Evolutionary conservation across 257 asterid genomes (phyloP).

Genomic region (Schizonepeta tenuifolia): DNA sequence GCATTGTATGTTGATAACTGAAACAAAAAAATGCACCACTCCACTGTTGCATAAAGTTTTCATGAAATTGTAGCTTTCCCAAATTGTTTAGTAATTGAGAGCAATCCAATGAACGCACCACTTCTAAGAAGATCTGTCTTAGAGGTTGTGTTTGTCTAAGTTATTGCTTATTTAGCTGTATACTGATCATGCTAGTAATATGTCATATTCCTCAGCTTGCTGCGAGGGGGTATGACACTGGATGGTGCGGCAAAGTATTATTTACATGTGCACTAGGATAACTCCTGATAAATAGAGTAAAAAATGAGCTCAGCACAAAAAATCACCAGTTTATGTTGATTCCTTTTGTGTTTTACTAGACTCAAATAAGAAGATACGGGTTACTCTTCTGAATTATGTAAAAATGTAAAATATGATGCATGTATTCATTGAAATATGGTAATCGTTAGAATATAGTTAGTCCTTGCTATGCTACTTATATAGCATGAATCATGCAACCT

Average conservation of each 20-base stretch:
- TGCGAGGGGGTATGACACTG: constrained; percentile 72
- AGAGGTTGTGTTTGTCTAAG: constrained; percentile 25
- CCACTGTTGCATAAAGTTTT: no score
- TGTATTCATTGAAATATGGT: constrained; percentile 18
- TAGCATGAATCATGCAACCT: not conserved
- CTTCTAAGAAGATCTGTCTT: constrained; percentile 8
- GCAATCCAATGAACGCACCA: constrained; percentile 22
- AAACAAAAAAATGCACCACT: no score
- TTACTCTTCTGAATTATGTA: constrained; percentile 25
- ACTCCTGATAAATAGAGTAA: constrained; percentile 41
- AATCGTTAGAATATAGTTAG: no score
- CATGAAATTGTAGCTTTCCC: constrained; percentile 26
- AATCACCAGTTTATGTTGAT: constrained; percentile 29
- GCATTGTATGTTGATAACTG: constrained; percentile 24
- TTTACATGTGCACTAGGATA: constrained; percentile 51
- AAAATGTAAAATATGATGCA: constrained; percentile 19
- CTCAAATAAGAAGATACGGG: constrained; percentile 17
- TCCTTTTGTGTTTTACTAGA: constrained; percentile 30
- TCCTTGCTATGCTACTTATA: not conserved
- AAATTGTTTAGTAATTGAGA: constrained; percentile 26
- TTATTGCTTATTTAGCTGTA: constrained; percentile 32
- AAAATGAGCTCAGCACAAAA: constrained; percentile 41
- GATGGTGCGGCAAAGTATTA: constrained; percentile 55
- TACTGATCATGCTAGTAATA: constrained; percentile 53
- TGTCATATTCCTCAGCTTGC: constrained; percentile 71